Conservation (phyloP, 1,284 basidiomycete genomes). For the Ganoderma multipileum region DNA sequence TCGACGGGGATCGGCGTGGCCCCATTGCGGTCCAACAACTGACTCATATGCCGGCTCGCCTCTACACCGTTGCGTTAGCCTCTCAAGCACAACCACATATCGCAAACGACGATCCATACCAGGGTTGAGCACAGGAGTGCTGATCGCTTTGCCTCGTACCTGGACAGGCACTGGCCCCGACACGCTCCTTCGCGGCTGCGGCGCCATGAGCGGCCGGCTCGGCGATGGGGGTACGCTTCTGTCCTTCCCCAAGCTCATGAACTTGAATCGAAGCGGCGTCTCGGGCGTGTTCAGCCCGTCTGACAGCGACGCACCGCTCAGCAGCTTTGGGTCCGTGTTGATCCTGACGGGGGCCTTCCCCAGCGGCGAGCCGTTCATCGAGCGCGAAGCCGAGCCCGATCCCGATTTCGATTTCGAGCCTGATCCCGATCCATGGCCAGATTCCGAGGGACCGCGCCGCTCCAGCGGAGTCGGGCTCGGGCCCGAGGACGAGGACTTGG, state of each 20-base stretch:
- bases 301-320: slow-evolving; percentile 21
- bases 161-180: slow-evolving; percentile 28
- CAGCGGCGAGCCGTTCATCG: slow-evolving; percentile 15
- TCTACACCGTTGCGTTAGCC: slow-evolving; percentile 45
- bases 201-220: slow-evolving; percentile 26
- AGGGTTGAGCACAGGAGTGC: slow-evolving; percentile 68
- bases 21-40: slow-evolving; percentile 66
- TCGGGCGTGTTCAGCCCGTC: slow-evolving; percentile 26
- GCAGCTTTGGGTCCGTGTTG: slow-evolving; percentile 29
- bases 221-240: slow-evolving; percentile 31
- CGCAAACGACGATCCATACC: slow-evolving; percentile 43
- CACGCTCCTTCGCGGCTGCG: slow-evolving; percentile 30
- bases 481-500: not conserved
- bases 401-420: not conserved
- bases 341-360: slow-evolving; percentile 24
- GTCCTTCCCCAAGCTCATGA: slow-evolving; percentile 18
- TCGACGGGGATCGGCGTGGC: slow-evolving; percentile 74
- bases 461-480: slow-evolving; percentile 27
- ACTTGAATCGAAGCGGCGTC: slow-evolving; percentile 28
- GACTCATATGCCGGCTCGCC: slow-evolving; percentile 76
- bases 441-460: slow-evolving; percentile 25
- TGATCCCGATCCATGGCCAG: slow-evolving; percentile 9
- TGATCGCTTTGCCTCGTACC: slow-evolving; percentile 63
- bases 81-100: not conserved
- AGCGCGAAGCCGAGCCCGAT: slow-evolving; percentile 16